Evolutionary conservation across 768 basidiomycete species (phyloP), one percentile per base, ranked within the genome.

Genomic region (Suillus hirtellus): DNA sequence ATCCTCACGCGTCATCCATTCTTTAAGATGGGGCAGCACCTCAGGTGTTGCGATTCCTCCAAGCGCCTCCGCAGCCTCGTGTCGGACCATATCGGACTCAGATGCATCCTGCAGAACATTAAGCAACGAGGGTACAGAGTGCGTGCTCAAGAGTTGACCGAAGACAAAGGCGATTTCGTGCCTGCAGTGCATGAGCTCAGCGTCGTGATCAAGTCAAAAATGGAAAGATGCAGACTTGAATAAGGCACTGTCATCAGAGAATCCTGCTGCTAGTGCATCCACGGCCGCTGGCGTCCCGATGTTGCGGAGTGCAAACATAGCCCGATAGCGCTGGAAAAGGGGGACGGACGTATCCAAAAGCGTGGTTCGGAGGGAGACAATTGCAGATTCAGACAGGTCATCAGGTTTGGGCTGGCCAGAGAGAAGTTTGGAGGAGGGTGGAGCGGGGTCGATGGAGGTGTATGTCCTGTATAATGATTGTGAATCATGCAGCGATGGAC

Each of bases 161-260:
- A 99, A 98, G 52, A 99, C 90, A 75, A 98, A 99, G 1, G 97
- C 97, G 54, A 99, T 94, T 75, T 99, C 97, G 75, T 99, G 97
- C 66, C 96, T 96, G 69, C 14, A 27, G 31, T 27, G n/a, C 17
- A 42, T 42, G 40, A 15, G n/a, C 56, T 24, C 47, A 40, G 40
- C 17, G 60, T 40, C 63, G 4, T 4, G 10, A 50, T 21, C 24
- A 55, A 34, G 3, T 12, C 27, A 43, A 34, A n/a, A 27, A 21
- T 19, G n/a, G 15, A 56, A 14, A 17, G 58, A 59, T 15, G 76
- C 87, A 68, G 65, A 96, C 94, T 95, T 94, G 88, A 99, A 99
- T 27, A 99, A 80, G 2, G 90, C 93, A 66, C 90, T 93, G 60
- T 88, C 87, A 66, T 99, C 96, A 2, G 80, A 76, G 76, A 99